Conservation (phyloP, 495 filamentous ascomycete genomes). For the Trichoderma reesei region DNA sequence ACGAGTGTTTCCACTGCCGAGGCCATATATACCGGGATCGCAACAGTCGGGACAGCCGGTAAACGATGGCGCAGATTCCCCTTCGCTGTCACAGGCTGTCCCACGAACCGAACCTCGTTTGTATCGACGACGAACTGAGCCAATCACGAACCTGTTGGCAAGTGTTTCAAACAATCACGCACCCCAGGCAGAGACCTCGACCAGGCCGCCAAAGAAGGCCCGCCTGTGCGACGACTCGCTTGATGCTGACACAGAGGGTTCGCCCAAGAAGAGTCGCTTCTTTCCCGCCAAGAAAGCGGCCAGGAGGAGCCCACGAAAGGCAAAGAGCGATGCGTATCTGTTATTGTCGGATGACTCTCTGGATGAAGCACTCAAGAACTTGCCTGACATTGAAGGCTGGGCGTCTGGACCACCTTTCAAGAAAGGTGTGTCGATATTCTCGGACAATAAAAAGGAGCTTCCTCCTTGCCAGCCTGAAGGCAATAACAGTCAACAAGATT, state of each 20-base stretch:
- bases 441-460: slow-evolving; percentile 14
- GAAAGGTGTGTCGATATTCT: slow-evolving; percentile 19
- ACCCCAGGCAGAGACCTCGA: slow-evolving; percentile 15
- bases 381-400: slow-evolving; percentile 30
- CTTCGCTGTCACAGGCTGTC: not conserved
- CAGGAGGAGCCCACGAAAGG: slow-evolving; percentile 13
- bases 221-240: slow-evolving; percentile 34
- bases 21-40: slow-evolving; percentile 32
- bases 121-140: slow-evolving; percentile 10
- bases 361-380: slow-evolving; percentile 32
- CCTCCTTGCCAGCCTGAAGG: not conserved
- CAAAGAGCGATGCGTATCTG: slow-evolving; percentile 19
- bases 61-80: not conserved
- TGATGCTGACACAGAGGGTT: slow-evolving; percentile 12
- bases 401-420: slow-evolving; percentile 3
- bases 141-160: not conserved
- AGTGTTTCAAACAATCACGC: not conserved
- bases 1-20: slow-evolving; percentile 37
- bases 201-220: slow-evolving; percentile 41
- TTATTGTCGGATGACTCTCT: slow-evolving; percentile 41
- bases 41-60: slow-evolving; percentile 8
- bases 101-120: slow-evolving; percentile 5
- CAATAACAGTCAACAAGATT: not conserved
- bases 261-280: slow-evolving; percentile 30
- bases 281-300: slow-evolving; percentile 23